Evolutionary conservation across 495 filamentous ascomycete genomes (phyloP).

Genomic region (Apodospora peruviana): DNA sequence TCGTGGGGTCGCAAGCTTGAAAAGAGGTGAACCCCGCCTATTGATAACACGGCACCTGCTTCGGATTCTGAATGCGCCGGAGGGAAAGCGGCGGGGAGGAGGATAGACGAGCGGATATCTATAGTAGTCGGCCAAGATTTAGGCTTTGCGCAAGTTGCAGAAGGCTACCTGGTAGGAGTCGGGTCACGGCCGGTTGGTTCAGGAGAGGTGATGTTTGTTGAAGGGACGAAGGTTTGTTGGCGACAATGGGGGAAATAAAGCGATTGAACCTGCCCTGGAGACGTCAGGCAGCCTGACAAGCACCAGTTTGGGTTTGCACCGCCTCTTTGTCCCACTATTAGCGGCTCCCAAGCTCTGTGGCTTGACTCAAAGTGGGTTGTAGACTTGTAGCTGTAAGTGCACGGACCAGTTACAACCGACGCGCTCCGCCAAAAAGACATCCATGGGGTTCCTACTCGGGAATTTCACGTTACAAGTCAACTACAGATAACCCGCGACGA

Average conservation of each 20-base stretch:
- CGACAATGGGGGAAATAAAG: background rate
- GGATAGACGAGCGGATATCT: no score
- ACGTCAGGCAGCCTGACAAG: background rate
- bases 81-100: background rate
- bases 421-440: no score
- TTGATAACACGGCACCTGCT: background rate
- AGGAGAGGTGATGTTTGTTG: no score
- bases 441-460: background rate
- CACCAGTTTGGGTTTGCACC: background rate
- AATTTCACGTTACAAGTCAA: background rate
- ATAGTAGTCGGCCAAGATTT: no score
- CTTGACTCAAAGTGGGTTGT: no score
- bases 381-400: no score
- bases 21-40: background rate
- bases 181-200: no score
- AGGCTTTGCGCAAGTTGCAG: background rate
- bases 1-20: slow-evolving; percentile 26
- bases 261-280: background rate
- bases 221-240: background rate
- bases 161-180: background rate
- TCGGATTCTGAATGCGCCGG: slow-evolving; percentile 57
- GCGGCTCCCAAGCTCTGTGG: background rate
- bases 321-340: background rate
- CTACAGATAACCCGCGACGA: background rate
- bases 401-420: no score